Evolutionary conservation across 106 monocot genomes (phyloP).

Genomic region (Dioscorea alata): DNA sequence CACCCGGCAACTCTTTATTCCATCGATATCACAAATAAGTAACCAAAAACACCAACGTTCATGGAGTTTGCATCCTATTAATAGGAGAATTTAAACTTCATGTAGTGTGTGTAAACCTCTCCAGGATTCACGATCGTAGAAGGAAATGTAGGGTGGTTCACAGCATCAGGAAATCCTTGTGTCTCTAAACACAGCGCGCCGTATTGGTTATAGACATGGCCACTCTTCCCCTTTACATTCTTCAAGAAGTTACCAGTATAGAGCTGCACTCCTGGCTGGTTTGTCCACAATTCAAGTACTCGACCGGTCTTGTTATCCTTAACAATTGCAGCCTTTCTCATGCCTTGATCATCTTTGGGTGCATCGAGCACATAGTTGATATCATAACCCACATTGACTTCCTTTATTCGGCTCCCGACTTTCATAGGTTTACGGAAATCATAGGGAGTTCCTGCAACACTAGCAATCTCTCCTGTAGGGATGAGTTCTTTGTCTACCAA

Average conservation of each 20-base stretch:
- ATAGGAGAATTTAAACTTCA: conserved; percentile 64
- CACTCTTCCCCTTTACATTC: conserved; percentile 48
- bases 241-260: conserved; percentile 61
- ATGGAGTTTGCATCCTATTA: neutral
- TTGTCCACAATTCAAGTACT: conserved; percentile 50
- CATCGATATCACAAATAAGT: too few relatives aligned
- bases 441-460: conserved; percentile 10
- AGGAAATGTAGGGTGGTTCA: conserved; percentile 71
- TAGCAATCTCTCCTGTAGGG: conserved; percentile 6
- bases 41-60: too few relatives aligned
- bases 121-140: conserved; percentile 63
- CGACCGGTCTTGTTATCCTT: conserved; percentile 36
- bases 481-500: neutral
- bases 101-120: conserved; percentile 59
- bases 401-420: conserved; percentile 33
- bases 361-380: conserved; percentile 66
- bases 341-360: conserved; percentile 8
- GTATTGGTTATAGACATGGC: conserved; percentile 33
- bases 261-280: conserved; percentile 84
- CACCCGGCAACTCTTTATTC: too few relatives aligned
- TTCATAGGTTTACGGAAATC: conserved; percentile 5
- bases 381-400: conserved; percentile 55
- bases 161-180: conserved; percentile 74
- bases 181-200: conserved; percentile 73
- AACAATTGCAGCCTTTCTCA: conserved; percentile 65